Conservation (phyloP, 768 basidiomycete genomes). For the Trametes punicea region DNA sequence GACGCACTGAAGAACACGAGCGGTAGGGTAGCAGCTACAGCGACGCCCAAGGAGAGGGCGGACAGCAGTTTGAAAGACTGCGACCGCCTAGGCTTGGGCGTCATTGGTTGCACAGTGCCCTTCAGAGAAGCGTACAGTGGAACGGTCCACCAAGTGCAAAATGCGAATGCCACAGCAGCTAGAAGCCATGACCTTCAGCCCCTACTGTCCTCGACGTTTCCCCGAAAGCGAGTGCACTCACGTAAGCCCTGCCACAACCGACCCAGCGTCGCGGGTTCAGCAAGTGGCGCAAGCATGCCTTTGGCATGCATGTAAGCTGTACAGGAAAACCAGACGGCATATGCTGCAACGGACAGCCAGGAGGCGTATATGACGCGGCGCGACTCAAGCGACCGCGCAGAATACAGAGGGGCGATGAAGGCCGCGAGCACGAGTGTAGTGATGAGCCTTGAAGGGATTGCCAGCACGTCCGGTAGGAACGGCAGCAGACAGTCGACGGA, state of each 20-base stretch:
- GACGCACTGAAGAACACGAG: constrained; percentile 52
- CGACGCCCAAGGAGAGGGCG: constrained; percentile 45
- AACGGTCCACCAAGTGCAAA: constrained; percentile 61
- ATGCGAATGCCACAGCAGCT: constrained; percentile 64
- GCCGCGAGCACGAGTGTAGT: constrained; percentile 42
- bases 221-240: constrained; percentile 36
- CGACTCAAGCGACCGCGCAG: constrained; percentile 52
- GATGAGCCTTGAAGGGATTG: constrained; percentile 36
- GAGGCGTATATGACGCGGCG: constrained; percentile 54
- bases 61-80: constrained; percentile 62
- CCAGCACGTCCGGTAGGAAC: constrained; percentile 39
- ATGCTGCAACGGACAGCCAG: constrained; percentile 56
- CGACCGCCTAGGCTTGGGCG: constrained; percentile 41
- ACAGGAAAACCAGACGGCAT: constrained; percentile 57
- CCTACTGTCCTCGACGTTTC: not conserved
- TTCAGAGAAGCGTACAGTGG: constrained; percentile 62
- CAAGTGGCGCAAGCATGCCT: constrained; percentile 38
- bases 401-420: constrained; percentile 47
- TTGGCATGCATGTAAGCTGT: constrained; percentile 50
- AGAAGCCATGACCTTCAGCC: not conserved
- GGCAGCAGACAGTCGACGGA: constrained; percentile 51
- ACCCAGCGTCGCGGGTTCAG: constrained; percentile 41
- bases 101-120: constrained; percentile 37
- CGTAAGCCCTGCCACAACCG: constrained; percentile 63
- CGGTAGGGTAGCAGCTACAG: constrained; percentile 52